Conservation (phyloP, 371 early-diverging fungal genomes). For the Saksenaea vasiformis region DNA sequence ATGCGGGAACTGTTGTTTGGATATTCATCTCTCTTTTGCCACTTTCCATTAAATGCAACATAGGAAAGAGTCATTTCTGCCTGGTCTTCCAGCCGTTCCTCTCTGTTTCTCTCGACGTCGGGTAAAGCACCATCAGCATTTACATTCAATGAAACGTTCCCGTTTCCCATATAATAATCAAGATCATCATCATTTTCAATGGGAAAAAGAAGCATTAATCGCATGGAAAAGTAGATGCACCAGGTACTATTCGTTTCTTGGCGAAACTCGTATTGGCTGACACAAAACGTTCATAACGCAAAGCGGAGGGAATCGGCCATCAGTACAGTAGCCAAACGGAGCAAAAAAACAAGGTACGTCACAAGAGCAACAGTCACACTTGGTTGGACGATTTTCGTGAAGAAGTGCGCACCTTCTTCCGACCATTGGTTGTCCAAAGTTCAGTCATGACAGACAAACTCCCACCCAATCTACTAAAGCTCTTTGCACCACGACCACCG, state of each 20-base stretch:
- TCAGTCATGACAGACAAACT: slow-evolving; percentile 71
- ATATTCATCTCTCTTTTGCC: neutral
- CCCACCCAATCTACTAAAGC: slow-evolving; percentile 83
- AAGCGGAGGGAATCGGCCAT: no score
- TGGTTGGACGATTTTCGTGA: slow-evolving; percentile 4
- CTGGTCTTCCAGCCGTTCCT: neutral
- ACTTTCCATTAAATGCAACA: neutral
- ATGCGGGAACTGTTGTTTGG: slow-evolving; percentile 1
- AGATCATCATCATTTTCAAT: neutral
- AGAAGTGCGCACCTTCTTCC: neutral
- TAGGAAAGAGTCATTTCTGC: neutral
- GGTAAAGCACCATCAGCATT: neutral
- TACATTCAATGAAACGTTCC: slow-evolving; percentile 1
- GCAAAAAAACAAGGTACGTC: no score
- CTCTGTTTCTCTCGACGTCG: slow-evolving; percentile 4
- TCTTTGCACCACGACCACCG: slow-evolving; percentile 94
- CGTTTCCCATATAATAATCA: neutral
- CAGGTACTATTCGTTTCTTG: no score
- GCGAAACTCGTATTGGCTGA: no score
- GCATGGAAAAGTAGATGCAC: no score
- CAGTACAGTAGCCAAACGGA: no score
- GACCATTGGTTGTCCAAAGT: neutral
- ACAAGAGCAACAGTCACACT: no score
- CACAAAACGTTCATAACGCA: no score
- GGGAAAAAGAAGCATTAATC: neutral